A percentile compares a stretch with the other conserved stretches of the same genome.
phyloP scores from a whole-genome alignment of 805 yeast species.

The Lipomyces starkeyi region DNA sequence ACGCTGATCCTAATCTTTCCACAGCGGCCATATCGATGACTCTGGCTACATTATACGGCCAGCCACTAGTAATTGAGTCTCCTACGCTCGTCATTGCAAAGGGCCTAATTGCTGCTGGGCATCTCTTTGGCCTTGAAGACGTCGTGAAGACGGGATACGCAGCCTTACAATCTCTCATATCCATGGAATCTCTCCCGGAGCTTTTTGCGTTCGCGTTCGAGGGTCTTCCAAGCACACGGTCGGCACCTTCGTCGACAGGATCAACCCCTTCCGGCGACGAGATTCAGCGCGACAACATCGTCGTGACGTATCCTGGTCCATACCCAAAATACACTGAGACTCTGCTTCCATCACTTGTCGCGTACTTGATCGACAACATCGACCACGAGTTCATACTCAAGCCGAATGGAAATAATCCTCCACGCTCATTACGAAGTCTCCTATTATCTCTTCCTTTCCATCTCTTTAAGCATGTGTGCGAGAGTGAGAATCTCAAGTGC shows the following conservation, averaged over 20 bases:
- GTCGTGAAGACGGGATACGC: constrained; percentile 42
- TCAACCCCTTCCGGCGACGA: constrained; percentile 18
- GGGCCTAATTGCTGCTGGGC: constrained; percentile 45
- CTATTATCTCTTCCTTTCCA: constrained; percentile 42
- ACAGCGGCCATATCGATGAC: constrained; percentile 43
- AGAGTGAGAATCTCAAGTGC: constrained; percentile 40
- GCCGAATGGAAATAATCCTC: constrained; percentile 2
- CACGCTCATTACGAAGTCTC: constrained; percentile 27
- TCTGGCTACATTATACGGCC: constrained; percentile 46
- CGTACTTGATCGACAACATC: constrained; percentile 36
- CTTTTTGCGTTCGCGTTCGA: constrained; percentile 41
- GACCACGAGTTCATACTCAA: constrained; percentile 26
- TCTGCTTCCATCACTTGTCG: constrained; percentile 38
- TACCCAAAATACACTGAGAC: constrained; percentile 44
- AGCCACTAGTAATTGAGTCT: constrained; percentile 36
- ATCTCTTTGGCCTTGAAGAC: constrained; percentile 41
- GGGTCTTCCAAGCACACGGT: constrained; percentile 5
- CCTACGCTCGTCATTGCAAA: constrained; percentile 39
- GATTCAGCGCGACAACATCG: constrained; percentile 2
- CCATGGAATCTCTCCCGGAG: constrained; percentile 37
- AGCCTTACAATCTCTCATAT: constrained; percentile 30
- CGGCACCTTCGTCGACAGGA: not conserved
- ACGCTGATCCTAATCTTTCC: constrained; percentile 41
- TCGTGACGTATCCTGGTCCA: constrained; percentile 41
- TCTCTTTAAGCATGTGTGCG: constrained; percentile 43